Base-by-base conservation (phyloP, 139 green algal species). In the Tetradesmus obliquus region DNA sequence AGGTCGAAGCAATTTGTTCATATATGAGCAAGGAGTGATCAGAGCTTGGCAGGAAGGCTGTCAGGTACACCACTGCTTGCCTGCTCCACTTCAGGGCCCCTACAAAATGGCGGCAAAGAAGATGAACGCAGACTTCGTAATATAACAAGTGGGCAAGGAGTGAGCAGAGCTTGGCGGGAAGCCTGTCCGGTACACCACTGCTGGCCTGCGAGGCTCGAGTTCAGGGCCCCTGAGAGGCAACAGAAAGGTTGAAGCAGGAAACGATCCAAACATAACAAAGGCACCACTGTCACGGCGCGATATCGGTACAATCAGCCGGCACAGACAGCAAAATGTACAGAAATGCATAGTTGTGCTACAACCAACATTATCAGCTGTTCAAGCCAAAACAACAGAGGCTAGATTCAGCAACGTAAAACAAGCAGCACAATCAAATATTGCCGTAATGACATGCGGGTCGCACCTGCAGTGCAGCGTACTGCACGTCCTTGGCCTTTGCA, bases 11-110 rank as follows among this genome's bases (percentile, higher is more conserved):
- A 45, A 0, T 45, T 45, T 45, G 32, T 45, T 45, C 32, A 45
- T 45, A 45, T 45, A 45, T 45, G 32, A 45, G 32, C 32, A 45
- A 45, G 32, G 32, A 45, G 32, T 45, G 32, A 45, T 45, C 32
- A 45, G 32, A 45, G 22, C 62, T 15, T 55, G 79, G n/a, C 13
- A 45, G 72, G 54, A 93, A 54, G 62, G 69, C 81, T n/a, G 81
- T 85, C 24, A 95, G 55, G 62, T 94, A 89, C 20, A 95, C 13
- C 58, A 95, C 89, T 5, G 84, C 45, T 5, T 91, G 91, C 15
- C 91, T 80, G 9, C 80, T 84, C 58, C 12, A 91, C 60, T 54
- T 95, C 93, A 20, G 71, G 55, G 55, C 91, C 93, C 53, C 82
- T 45, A 45, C 32, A 45, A 45, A 45, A 45, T 45, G 32, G 32